Conservation (phyloP, 352 stramenopile species). For the Phytopythium ostracodes region DNA sequence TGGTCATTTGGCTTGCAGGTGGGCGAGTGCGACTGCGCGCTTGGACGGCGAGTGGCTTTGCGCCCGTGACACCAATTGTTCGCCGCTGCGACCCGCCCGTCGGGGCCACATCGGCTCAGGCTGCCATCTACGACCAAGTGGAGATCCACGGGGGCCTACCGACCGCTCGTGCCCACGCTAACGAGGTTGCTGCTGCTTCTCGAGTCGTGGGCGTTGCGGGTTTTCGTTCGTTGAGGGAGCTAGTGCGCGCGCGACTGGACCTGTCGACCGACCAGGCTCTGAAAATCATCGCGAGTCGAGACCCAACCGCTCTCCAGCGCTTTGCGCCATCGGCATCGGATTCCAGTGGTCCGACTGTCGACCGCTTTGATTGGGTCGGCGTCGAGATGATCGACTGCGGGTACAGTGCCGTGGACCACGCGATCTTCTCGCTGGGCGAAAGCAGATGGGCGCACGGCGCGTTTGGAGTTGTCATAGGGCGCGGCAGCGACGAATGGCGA, state of each 20-base stretch:
- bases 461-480: neutral
- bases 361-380: neutral
- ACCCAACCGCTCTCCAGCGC: conserved; percentile 14
- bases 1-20: conserved; percentile 37
- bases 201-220: neutral
- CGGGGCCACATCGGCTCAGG: conserved; percentile 4
- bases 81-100: conserved; percentile 16
- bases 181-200: neutral
- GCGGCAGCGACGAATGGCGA: neutral
- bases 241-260: conserved; percentile 18
- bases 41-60: conserved; percentile 43
- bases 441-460: neutral
- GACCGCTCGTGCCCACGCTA: neutral
- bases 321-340: conserved; percentile 2
- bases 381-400: neutral
- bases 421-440: neutral
- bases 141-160: neutral
- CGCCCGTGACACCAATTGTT: conserved; percentile 40
- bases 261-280: conserved; percentile 21
- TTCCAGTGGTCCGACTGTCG: neutral
- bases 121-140: conserved; percentile 21
- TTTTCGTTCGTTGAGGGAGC: conserved; percentile 13
- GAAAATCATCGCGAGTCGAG: conserved; percentile 29
- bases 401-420: neutral
- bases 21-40: conserved; percentile 20